Evolutionary conservation across 2,329 filamentous ascomycete species (phyloP), one percentile per base, ranked within the genome.

Genomic region (Oidium heveae): DNA sequence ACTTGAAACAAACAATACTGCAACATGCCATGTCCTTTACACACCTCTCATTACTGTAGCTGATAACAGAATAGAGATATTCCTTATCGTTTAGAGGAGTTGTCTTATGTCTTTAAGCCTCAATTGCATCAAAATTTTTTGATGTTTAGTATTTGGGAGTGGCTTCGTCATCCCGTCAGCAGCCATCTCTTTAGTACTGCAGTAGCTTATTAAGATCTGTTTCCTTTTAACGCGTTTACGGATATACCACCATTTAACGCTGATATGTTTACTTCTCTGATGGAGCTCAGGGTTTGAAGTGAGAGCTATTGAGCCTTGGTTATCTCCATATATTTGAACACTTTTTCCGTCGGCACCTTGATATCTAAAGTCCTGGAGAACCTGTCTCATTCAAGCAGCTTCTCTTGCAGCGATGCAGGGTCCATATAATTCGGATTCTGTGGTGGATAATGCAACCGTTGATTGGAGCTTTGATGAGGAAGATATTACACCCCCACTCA

Each of bases 201-300:
- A 52, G 12, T 52, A 52, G 4, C 32, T 39, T 13, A 52, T 24
- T 9, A 12, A 4, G 5, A 52, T 33, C 24, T 52, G n/a, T 18
- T 39, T 7, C n/a, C 32, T 39, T 28, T 52, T 28, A 20, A 41
- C 34, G 8, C 32, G 50, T 5, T 52, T 22, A 2, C 34, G 36
- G 9, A 52, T 52, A 37, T 52, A 52, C 50, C 50, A 22, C 36
- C 33, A 52, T 39, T 52, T 52, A 18, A 52, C 50, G 24, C 33
- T 33, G 15, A 52, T 52, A 52, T 52, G 50, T 28, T 52, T 52
- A 24, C 50, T 52, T 24, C 50, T 7, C 24, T 52, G 50, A n/a
- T 52, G 50, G 16, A 52, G 34, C 34, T 52, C 50, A 18, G 50
- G 50, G 18, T 52, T 52, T 28, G 22, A 41, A 2, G 20, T 52